Conservation (phyloP, 495 filamentous ascomycete species). For the Thozetella sp. region DNA sequence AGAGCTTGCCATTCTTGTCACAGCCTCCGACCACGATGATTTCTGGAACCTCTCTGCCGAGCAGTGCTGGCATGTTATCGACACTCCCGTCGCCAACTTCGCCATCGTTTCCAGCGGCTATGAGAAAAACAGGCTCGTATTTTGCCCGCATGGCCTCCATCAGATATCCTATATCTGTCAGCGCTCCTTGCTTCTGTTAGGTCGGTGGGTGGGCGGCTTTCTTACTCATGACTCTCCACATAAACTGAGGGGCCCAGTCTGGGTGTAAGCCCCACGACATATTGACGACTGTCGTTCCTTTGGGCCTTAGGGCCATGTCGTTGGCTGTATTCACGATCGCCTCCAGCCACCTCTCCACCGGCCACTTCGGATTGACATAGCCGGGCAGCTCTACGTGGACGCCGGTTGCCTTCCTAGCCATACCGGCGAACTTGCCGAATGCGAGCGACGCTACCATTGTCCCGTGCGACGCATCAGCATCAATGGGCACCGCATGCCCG, state of each 20-base stretch:
- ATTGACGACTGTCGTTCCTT: conserved; percentile 43
- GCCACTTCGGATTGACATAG: neutral
- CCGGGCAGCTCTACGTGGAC: neutral
- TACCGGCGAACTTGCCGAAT: neutral
- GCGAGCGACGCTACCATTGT: neutral
- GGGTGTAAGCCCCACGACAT: conserved; percentile 49
- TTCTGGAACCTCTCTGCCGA: neutral
- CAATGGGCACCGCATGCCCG: neutral
- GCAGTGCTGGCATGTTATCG: neutral
- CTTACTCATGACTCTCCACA: neutral
- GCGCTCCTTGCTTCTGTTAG: neutral
- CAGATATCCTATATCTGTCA: neutral
- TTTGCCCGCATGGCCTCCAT: neutral
- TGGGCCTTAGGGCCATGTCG: conserved; percentile 52
- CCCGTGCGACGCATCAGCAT: neutral
- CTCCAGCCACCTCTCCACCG: conserved; percentile 1
- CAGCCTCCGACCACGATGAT: neutral
- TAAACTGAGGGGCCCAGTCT: neutral
- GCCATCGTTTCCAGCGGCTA: neutral
- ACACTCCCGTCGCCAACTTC: neutral
- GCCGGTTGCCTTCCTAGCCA: neutral
- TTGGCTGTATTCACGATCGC: conserved; percentile 27
- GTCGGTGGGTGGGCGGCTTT: neutral
- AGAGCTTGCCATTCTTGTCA: neutral
- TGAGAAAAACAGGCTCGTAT: neutral